phyloP scores from a whole-genome alignment of 805 yeast genomes.

The Yamadazyma akitaensis region DNA sequence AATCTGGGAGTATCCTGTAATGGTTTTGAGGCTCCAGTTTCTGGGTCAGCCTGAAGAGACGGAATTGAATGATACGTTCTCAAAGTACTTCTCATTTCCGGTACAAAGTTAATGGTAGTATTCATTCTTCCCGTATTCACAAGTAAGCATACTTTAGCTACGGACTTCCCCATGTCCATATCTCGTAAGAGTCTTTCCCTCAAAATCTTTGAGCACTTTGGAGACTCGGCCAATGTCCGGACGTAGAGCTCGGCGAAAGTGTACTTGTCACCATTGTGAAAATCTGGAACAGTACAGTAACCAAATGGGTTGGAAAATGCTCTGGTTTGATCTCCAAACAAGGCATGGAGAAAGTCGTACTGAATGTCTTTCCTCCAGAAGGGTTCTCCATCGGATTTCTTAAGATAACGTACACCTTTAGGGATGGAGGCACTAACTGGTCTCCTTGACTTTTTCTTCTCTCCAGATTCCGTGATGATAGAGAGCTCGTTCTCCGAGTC shows the following conservation, averaged over 20 bases:
- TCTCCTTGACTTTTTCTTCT: constrained; percentile 19
- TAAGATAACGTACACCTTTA: constrained; percentile 56
- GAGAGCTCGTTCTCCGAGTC: constrained; percentile 6
- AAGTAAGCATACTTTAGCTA: constrained; percentile 76
- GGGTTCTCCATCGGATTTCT: constrained; percentile 90
- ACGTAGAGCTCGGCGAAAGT: constrained; percentile 85
- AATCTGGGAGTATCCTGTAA: constrained; percentile 93
- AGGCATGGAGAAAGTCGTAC: constrained; percentile 63
- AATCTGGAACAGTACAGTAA: constrained; percentile 35
- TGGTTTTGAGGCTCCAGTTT: constrained; percentile 53
- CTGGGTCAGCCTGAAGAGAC: constrained; percentile 69
- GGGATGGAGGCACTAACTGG: constrained; percentile 18
- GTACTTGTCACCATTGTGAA: constrained; percentile 42
- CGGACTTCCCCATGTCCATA: constrained; percentile 60
- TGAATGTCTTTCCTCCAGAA: constrained; percentile 87
- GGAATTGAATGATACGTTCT: constrained; percentile 95
- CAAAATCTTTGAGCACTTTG: constrained; percentile 78
- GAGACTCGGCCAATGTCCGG: constrained; percentile 74
- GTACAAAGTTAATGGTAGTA: constrained; percentile 90
- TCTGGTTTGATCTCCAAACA: constrained; percentile 60
- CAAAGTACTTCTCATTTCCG: constrained; percentile 91
- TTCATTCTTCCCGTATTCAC: constrained; percentile 93
- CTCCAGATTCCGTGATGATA: constrained; percentile 8
- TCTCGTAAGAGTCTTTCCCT: constrained; percentile 71
- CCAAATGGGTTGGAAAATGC: constrained; percentile 68